Conservation (phyloP, 2,329 filamentous ascomycete species). For the Ceratocystis huliohia region DNA sequence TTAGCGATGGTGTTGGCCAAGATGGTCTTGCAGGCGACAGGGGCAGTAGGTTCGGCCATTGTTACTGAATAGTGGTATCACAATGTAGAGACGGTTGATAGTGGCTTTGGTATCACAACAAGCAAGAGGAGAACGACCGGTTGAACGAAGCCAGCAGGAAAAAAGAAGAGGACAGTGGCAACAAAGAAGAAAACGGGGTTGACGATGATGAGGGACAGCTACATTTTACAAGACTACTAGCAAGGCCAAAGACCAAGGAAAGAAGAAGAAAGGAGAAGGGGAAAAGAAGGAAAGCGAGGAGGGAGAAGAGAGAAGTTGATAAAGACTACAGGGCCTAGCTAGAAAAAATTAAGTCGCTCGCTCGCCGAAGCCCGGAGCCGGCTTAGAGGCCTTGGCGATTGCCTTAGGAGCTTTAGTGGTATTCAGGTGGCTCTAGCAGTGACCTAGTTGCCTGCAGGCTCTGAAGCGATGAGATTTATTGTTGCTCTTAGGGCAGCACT, state of each 20-base stretch:
- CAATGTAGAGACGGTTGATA: neutral
- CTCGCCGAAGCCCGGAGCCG: slow-evolving; percentile 21
- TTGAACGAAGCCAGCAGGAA: neutral
- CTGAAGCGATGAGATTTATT: no score
- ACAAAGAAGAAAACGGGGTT: neutral
- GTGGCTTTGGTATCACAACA: neutral
- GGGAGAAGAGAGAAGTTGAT: slow-evolving; percentile 4
- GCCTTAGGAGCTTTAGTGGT: neutral
- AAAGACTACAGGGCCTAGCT: neutral
- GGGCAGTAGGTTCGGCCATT: slow-evolving; percentile 17
- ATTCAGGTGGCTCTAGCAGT: no score
- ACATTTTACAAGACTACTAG: slow-evolving; percentile 7
- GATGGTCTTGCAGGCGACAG: slow-evolving; percentile 73
- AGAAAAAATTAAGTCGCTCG: slow-evolving; percentile 13
- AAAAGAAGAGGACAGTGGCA: neutral
- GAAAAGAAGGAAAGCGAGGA: neutral
- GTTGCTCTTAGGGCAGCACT: no score
- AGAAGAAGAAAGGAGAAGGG: neutral
- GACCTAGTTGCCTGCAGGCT: no score
- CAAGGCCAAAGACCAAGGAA: neutral
- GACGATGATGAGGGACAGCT: neutral
- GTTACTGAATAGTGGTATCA: neutral
- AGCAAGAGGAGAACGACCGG: neutral
- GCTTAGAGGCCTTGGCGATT: neutral
- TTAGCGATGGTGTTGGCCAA: slow-evolving; percentile 80